A percentile compares a stretch with the other conserved stretches of the same genome.
phyloP scores from a whole-genome alignment of 306 rosid species.

The Rosa multiflora region DNA sequence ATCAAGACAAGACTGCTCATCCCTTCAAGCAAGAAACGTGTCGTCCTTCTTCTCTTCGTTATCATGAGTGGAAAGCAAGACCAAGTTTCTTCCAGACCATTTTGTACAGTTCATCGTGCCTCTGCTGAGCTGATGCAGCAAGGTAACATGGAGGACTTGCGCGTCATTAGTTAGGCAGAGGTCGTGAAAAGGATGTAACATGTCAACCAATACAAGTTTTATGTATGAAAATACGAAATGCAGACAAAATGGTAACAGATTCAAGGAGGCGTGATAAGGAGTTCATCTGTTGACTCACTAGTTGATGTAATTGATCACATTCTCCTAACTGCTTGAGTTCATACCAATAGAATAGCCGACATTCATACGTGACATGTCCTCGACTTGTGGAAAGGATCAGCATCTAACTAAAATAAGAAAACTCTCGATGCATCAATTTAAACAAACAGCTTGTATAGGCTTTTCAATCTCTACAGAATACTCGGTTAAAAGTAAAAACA shows the following conservation, averaged over 20 bases:
- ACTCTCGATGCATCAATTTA: neutral
- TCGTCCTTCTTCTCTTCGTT: neutral
- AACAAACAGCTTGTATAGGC: neutral
- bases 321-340: neutral
- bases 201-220: neutral
- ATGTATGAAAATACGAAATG: neutral
- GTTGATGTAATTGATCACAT: neutral
- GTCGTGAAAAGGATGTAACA: neutral
- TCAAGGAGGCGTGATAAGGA: neutral
- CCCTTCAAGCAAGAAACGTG: neutral
- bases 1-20: neutral
- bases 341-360: neutral
- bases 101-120: neutral
- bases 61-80: neutral
- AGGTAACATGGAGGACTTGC: neutral
- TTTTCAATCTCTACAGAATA: neutral
- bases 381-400: neutral
- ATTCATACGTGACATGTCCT: neutral
- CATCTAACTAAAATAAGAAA: neutral
- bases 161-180: neutral
- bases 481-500: neutral
- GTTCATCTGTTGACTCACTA: neutral
- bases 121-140: slow-evolving; percentile 10
- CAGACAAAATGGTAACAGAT: neutral
- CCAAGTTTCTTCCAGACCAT: neutral